Evolutionary conservation across 2,329 filamentous ascomycete species (phyloP).

Genomic region (Cladophialophora carrionii): DNA sequence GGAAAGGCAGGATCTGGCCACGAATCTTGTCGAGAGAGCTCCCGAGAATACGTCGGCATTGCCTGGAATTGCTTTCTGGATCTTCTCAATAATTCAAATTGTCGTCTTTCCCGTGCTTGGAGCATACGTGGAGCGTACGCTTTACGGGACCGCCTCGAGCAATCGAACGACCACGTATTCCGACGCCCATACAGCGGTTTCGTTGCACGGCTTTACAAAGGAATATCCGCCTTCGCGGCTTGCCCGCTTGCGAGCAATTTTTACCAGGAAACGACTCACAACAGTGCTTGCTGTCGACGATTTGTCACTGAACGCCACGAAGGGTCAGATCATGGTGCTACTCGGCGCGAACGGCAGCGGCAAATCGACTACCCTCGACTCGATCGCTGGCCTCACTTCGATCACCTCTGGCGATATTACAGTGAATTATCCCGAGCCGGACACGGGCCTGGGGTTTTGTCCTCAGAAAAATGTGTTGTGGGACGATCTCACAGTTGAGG

Average conservation of each 20-base stretch:
- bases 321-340: conserved; percentile 82
- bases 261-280: conserved; percentile 58
- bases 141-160: conserved; percentile 74
- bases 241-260: conserved; percentile 52
- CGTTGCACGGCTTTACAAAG: conserved; percentile 75
- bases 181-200: conserved; percentile 54
- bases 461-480: conserved; percentile 94
- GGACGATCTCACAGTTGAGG: conserved; percentile 82
- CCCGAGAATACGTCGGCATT: conserved; percentile 69
- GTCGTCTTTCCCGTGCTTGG: conserved; percentile 76
- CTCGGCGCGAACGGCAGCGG: conserved; percentile 88
- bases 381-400: conserved; percentile 79
- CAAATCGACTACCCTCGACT: conserved; percentile 86
- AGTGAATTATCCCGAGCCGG: conserved; percentile 76
- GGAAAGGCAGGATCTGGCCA: conserved; percentile 63
- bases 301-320: conserved; percentile 69
- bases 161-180: conserved; percentile 53
- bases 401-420: conserved; percentile 75
- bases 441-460: conserved; percentile 80
- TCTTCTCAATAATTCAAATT: conserved; percentile 77
- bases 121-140: conserved; percentile 69
- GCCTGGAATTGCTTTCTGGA: conserved; percentile 74
- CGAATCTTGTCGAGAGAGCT: conserved; percentile 64
- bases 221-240: conserved; percentile 70
- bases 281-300: conserved; percentile 78